Conservation (phyloP, 176 grass and related monocot genomes). For the Triticum dicoccoides region DNA sequence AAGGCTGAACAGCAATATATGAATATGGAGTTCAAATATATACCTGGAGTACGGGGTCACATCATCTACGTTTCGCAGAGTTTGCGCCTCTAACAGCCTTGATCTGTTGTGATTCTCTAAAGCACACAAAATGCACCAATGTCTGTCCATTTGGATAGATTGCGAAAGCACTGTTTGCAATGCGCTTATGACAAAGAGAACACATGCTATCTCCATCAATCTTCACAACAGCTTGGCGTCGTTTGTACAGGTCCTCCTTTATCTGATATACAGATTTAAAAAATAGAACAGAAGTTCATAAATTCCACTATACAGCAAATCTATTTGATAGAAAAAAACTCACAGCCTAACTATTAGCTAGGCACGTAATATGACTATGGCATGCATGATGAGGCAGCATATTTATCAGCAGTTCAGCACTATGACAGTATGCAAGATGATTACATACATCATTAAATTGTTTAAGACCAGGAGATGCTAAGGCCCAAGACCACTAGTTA, state of each 20-base stretch:
- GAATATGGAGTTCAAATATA: slow-evolving; percentile 8
- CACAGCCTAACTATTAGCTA: slow-evolving; percentile 5
- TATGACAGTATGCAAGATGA: background rate
- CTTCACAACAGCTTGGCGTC: slow-evolving; percentile 70
- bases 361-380: background rate
- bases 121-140: slow-evolving; percentile 98
- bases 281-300: background rate
- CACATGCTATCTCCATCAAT: slow-evolving; percentile 93
- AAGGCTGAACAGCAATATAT: background rate
- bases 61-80: slow-evolving; percentile 47
- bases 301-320: background rate
- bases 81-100: slow-evolving; percentile 65
- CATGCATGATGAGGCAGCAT: slow-evolving; percentile 5
- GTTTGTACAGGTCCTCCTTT: slow-evolving; percentile 84
- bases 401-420: background rate
- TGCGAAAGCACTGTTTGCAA: slow-evolving; percentile 92
- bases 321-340: background rate
- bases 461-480: slow-evolving; percentile 6
- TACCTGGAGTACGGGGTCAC: slow-evolving; percentile 37
- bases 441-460: background rate
- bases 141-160: slow-evolving; percentile 97
- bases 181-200: slow-evolving; percentile 87
- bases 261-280: slow-evolving; percentile 47
- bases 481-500: background rate
- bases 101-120: slow-evolving; percentile 86